A percentile compares a stretch with the other conserved stretches of the same genome.
phyloP scores from a whole-genome alignment of 495 filamentous ascomycete genomes.

The Achaetomiella virescens region DNA sequence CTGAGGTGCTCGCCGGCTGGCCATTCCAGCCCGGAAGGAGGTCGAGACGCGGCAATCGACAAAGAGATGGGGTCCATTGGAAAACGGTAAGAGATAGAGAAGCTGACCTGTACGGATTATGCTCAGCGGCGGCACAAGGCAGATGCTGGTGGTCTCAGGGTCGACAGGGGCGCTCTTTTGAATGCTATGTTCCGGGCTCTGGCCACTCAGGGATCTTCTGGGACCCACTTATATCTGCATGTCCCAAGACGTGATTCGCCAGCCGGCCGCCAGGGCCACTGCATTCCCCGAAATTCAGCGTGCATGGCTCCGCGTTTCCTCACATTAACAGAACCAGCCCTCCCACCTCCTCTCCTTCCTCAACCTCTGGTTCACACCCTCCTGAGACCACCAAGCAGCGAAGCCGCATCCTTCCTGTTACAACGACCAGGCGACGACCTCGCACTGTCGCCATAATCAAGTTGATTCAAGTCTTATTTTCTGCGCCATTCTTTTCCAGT shows the following conservation, averaged over 20 bases:
- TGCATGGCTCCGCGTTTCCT: slow-evolving; percentile 24
- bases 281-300: slow-evolving; percentile 24
- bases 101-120: background rate
- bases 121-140: background rate
- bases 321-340: slow-evolving; percentile 33
- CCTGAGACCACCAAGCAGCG: slow-evolving; percentile 10
- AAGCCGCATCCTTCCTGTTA: slow-evolving; percentile 19
- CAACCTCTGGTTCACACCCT: slow-evolving; percentile 26
- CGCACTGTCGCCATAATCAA: slow-evolving; percentile 9
- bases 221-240: slow-evolving; percentile 18
- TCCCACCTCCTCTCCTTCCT: slow-evolving; percentile 27
- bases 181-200: slow-evolving; percentile 15
- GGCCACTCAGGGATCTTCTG: slow-evolving; percentile 19
- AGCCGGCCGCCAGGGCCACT: slow-evolving; percentile 12
- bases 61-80: background rate
- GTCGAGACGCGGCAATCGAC: too few relatives aligned
- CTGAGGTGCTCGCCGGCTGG: too few relatives aligned
- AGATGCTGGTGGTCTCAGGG: background rate
- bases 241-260: slow-evolving; percentile 14
- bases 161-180: too few relatives aligned
- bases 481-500: slow-evolving; percentile 11
- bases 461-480: slow-evolving; percentile 1
- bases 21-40: too few relatives aligned
- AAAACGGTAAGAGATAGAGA: too few relatives aligned
- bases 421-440: slow-evolving; percentile 12